phyloP scores from a whole-genome alignment of 2,329 filamentous ascomycete genomes.

The Colletotrichum navitas region DNA sequence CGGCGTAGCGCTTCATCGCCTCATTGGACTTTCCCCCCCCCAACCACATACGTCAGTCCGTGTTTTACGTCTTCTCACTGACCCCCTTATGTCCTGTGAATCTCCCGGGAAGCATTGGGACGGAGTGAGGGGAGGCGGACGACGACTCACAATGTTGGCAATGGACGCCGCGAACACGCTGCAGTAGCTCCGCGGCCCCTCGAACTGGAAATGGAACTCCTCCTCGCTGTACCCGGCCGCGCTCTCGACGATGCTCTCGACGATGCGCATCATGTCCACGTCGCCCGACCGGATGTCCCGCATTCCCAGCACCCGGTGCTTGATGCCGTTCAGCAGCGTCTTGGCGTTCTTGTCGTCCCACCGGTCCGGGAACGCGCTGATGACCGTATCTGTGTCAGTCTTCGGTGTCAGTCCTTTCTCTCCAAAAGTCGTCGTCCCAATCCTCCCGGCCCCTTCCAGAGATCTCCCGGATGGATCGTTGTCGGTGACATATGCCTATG shows the following conservation, averaged over 20 bases:
- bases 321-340: conserved; percentile 42
- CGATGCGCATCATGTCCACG: conserved; percentile 39
- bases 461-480: not conserved
- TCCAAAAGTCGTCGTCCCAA: no score
- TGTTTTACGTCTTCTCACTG: no score
- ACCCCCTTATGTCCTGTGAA: no score
- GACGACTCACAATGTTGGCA: conserved; percentile 31
- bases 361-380: conserved; percentile 42
- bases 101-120: not conserved
- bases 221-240: conserved; percentile 41
- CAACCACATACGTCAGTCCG: not conserved
- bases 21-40: conserved; percentile 39
- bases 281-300: conserved; percentile 28
- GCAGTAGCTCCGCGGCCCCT: conserved; percentile 40
- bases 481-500: not conserved
- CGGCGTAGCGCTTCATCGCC: conserved; percentile 42
- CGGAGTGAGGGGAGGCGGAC: no score
- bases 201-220: conserved; percentile 43
- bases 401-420: no score
- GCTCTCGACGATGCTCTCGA: conserved; percentile 31
- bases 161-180: conserved; percentile 40
- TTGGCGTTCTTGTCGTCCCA: conserved; percentile 45
- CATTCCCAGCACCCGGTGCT: conserved; percentile 39
- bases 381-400: conserved; percentile 31
- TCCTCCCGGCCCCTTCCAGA: no score